These are phyloP conservation scores for Apiospora kogelbergensis DNA, from an alignment of 2,329 filamentous ascomycete genomes.

Conservation along the genomic window DNA sequence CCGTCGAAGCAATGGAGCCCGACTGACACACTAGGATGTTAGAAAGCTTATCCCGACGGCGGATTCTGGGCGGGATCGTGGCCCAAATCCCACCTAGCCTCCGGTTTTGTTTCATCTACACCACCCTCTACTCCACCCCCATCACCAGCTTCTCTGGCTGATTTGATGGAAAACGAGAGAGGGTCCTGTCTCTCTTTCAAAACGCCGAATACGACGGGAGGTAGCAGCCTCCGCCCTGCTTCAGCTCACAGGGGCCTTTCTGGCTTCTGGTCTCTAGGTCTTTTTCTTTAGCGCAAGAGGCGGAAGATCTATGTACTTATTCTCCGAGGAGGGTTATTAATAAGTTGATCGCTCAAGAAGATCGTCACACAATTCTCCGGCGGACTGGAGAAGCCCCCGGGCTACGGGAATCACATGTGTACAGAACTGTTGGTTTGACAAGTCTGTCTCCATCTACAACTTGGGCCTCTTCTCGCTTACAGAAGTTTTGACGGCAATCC, in stretches of 20 bases:
- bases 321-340: not conserved
- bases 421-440: too few relatives aligned
- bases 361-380: not conserved
- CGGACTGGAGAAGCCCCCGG: not conserved
- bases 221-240: not conserved
- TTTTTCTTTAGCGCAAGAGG: not conserved
- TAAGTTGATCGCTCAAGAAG: not conserved
- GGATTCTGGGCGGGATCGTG: too few relatives aligned
- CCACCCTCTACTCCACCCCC: not conserved
- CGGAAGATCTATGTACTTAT: not conserved
- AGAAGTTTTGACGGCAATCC: too few relatives aligned
- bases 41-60: conserved; percentile 1
- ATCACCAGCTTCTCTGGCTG: not conserved
- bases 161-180: not conserved
- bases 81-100: not conserved
- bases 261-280: too few relatives aligned
- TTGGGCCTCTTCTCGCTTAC: not conserved
- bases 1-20: not conserved
- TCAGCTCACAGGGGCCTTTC: not conserved
- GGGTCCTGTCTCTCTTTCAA: not conserved
- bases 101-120: not conserved
- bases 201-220: not conserved
- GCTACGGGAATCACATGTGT: too few relatives aligned
- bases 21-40: not conserved
- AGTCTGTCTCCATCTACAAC: not conserved